Evolutionary conservation across 495 filamentous ascomycete species (phyloP), one percentile per base, ranked within the genome.

Genomic region (Venustampulla echinocandica): DNA sequence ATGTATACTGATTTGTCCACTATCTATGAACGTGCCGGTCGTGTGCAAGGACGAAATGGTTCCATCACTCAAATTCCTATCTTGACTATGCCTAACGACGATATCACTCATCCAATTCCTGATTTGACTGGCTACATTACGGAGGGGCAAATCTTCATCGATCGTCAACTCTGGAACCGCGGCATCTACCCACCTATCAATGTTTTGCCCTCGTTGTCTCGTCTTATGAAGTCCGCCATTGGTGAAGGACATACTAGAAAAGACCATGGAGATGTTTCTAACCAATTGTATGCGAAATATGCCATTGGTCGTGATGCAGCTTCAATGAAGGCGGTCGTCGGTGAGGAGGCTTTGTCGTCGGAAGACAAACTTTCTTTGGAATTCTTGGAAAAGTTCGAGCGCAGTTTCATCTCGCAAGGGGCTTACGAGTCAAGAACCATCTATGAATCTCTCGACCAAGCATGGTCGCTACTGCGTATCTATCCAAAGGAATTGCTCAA

Each of bases 1-100:
- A 99, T 99, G 93, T 99, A 99, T 75, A 99, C 93, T 46, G 93
- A 99, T 81, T 84, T 99, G 78, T 95, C 93, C 39, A 99, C 93
- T 57, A 92, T 99, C 58, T 99, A 99, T 71, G 93, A 99, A 67
- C 88, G 93, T 71, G 93, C 93, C 59, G 93, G 93, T 58, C 93
- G 93, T 81, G 93, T 99, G 22, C 76, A 93, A 62, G 93, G 93
- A 50, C 86, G 93, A 52, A 95, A 96, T 61, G 93, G 93, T 40
- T 96, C 90, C 41, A 99, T 99, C 62, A 99, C 92, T 24, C 92
- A 99, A 65, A 96, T 99, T 56, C 92, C 92, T 42, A 99, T 99
- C 62, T 64, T 99, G 61, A 95, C 90, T 49, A 99, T 99, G 92
- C 92, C 93, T 58, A 99, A 99, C 76, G 92, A 99, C 61, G 92